Percentiles rank a stretch among this genome's conserved stretches.
phyloP scores from a whole-genome alignment of 108 stramenopile genomes.

The Skeletonema grethae region DNA sequence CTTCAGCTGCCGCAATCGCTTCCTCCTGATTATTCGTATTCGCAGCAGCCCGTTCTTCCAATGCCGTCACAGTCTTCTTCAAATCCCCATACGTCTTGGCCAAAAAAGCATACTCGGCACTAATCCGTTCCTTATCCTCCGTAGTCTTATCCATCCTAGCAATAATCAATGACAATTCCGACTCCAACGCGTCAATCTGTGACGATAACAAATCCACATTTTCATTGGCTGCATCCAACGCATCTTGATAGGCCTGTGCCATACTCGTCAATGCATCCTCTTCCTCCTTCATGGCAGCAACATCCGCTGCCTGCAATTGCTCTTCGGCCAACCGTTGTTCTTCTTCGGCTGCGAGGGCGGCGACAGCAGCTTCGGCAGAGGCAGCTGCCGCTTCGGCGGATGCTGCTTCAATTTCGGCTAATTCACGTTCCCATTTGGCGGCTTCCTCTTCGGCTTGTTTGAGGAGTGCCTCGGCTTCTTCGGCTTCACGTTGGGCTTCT shows the following conservation, averaged over 20 bases:
- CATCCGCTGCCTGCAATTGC: neutral
- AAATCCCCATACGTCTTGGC: slow-evolving; percentile 43
- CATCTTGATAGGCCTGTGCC: slow-evolving; percentile 35
- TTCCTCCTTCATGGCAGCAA: slow-evolving; percentile 3
- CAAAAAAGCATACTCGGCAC: slow-evolving; percentile 44
- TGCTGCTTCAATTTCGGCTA: neutral
- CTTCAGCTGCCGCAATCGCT: neutral
- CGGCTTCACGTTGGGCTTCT: slow-evolving; percentile 6
- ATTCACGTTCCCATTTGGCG: slow-evolving; percentile 1
- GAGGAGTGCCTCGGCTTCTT: slow-evolving; percentile 2
- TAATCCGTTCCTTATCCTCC: slow-evolving; percentile 43
- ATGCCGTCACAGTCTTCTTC: slow-evolving; percentile 18
- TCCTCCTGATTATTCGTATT: neutral
- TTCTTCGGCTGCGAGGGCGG: neutral
- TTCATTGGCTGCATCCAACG: slow-evolving; percentile 42
- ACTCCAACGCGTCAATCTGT: slow-evolving; percentile 34
- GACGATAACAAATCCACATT: slow-evolving; percentile 28
- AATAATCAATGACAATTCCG: slow-evolving; percentile 17
- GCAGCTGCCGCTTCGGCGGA: neutral
- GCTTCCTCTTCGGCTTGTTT: slow-evolving; percentile 7
- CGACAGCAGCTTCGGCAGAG: neutral
- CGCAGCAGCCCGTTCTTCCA: neutral
- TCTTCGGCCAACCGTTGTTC: neutral
- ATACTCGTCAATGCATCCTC: slow-evolving; percentile 30
- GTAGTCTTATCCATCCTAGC: slow-evolving; percentile 15